Conservation (phyloP, 1,139 yeast species). For the Blastobotrys malaysiensis region DNA sequence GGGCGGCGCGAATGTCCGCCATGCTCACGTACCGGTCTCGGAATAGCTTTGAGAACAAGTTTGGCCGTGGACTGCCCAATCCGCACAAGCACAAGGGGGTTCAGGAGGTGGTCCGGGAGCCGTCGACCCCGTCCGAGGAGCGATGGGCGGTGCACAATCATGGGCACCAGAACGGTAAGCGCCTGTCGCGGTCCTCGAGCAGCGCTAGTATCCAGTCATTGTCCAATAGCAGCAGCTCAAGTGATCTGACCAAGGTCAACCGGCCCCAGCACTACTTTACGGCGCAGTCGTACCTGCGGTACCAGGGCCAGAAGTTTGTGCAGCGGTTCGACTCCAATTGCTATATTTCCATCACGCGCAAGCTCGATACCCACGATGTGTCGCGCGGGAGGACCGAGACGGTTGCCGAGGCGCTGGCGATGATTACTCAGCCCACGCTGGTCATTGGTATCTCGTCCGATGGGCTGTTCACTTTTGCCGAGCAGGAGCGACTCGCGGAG, state of each 20-base stretch:
- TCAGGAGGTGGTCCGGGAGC: constrained; percentile 29
- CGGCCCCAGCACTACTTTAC: constrained; percentile 86
- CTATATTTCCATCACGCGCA: constrained; percentile 87
- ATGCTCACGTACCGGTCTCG: constrained; percentile 86
- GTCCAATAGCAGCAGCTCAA: constrained; percentile 8
- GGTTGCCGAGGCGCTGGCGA: constrained; percentile 47
- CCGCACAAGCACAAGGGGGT: constrained; percentile 36
- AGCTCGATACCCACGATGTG: constrained; percentile 90
- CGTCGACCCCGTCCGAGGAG: constrained; percentile 42
- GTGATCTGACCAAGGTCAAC: constrained; percentile 22
- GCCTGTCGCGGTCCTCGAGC: constrained; percentile 16
- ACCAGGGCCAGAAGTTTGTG: constrained; percentile 88
- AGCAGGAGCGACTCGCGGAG: constrained; percentile 78
- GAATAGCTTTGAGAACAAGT: constrained; percentile 83
- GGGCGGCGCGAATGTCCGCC: constrained; percentile 98
- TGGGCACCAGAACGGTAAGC: constrained; percentile 41
- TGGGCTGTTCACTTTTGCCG: constrained; percentile 86
- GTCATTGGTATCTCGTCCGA: constrained; percentile 88
- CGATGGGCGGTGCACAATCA: constrained; percentile 63
- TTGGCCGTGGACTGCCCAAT: constrained; percentile 72
- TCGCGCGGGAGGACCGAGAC: constrained; percentile 66
- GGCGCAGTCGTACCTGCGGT: constrained; percentile 89
- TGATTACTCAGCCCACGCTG: constrained; percentile 66
- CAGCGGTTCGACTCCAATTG: constrained; percentile 93
- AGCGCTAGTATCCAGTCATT: background rate